Evolutionary conservation across 345 rosid genomes (phyloP).

Genomic region (Gossypium australe): DNA sequence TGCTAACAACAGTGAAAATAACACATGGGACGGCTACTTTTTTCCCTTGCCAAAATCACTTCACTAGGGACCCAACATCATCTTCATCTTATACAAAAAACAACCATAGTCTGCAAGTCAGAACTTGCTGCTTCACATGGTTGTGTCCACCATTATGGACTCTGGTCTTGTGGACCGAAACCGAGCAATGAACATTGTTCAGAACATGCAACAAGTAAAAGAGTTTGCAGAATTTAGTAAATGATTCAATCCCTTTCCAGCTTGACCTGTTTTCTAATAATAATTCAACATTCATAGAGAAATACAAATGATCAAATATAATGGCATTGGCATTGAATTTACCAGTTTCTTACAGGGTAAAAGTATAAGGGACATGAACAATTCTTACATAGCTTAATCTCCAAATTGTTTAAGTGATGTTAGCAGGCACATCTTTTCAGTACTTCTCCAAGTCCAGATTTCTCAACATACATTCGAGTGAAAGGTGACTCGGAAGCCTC

Average conservation of each 20-base stretch:
- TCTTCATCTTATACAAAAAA: constrained; percentile 1
- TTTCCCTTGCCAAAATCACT: neutral
- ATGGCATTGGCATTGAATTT: neutral
- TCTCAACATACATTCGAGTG: neutral
- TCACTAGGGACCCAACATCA: neutral
- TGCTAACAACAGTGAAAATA: constrained; percentile 2
- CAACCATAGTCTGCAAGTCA: neutral
- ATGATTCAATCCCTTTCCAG: constrained; percentile 4
- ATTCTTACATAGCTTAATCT: neutral
- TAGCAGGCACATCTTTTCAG: neutral
- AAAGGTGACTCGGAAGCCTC: neutral
- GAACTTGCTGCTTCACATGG: constrained; percentile 2
- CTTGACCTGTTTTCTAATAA: neutral
- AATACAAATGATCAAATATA: neutral
- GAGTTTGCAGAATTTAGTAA: neutral
- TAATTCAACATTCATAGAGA: neutral
- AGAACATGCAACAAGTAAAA: neutral
- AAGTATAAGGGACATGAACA: neutral
- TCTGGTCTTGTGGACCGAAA: neutral
- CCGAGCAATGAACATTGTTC: neutral
- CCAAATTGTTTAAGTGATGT: no score
- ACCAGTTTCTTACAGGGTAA: neutral
- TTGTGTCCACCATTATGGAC: constrained; percentile 1
- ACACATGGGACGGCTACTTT: constrained; percentile 8
- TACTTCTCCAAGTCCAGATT: neutral